A percentile compares a stretch with the other conserved stretches of the same genome.
Conservation (phyloP, 208 protist species). For the Lotmaria passim region DNA sequence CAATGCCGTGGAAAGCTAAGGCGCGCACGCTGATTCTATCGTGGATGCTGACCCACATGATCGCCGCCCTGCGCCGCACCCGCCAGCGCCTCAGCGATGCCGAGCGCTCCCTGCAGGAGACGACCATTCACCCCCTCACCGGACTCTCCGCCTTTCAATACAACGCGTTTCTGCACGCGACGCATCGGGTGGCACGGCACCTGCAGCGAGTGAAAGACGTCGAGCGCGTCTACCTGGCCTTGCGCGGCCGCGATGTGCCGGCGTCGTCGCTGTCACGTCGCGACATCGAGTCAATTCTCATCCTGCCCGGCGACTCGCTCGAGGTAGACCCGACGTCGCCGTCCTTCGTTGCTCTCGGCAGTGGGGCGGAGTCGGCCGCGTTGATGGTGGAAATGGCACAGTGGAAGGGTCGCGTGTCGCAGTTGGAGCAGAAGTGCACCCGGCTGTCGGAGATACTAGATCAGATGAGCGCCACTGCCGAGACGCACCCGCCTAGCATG, state of each 20-base stretch:
- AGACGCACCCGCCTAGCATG: conserved; percentile 62
- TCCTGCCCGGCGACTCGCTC: conserved; percentile 33
- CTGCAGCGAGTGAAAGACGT: conserved; percentile 67
- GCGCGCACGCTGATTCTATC: conserved; percentile 38
- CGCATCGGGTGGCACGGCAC: conserved; percentile 44
- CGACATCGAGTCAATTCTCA: conserved; percentile 57
- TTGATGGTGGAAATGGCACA: conserved; percentile 28
- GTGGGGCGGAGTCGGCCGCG: conserved; percentile 1
- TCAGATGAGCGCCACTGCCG: conserved; percentile 38
- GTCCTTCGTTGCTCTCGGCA: background rate
- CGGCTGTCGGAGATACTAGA: conserved; percentile 49
- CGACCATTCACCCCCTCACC: conserved; percentile 43
- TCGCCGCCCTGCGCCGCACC: conserved; percentile 48
- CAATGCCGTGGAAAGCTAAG: conserved; percentile 34
- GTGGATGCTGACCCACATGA: conserved; percentile 43
- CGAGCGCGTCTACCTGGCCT: conserved; percentile 53
- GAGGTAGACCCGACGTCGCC: conserved; percentile 19
- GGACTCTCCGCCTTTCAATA: conserved; percentile 57
- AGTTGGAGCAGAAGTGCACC: conserved; percentile 44
- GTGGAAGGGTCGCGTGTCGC: conserved; percentile 36
- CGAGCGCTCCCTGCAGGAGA: conserved; percentile 45
- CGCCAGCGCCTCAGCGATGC: conserved; percentile 44
- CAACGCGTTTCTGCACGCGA: conserved; percentile 41
- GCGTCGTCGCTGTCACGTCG: conserved; percentile 56
- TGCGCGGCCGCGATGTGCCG: conserved; percentile 44